These are phyloP conservation scores for Trichosporon faecale DNA, from an alignment of 1,284 basidiomycete genomes.

Conservation along the genomic window DNA sequence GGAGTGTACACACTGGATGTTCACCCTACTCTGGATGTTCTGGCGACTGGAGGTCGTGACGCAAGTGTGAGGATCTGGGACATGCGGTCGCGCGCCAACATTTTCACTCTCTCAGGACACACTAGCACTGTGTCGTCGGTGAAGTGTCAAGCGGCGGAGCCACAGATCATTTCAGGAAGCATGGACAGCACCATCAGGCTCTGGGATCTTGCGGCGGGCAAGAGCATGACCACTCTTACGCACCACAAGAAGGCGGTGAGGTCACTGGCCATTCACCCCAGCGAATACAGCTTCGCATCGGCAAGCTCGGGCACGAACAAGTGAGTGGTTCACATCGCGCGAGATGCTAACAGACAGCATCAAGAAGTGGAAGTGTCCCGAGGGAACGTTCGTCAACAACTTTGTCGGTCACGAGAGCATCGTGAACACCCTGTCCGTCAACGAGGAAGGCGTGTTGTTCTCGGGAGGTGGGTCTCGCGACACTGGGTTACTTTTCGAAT, in stretches of 20 bases:
- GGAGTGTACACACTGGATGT: constrained; percentile 86
- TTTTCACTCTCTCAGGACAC: constrained; percentile 89
- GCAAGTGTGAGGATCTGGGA: constrained; percentile 95
- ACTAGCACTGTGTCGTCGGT: constrained; percentile 92
- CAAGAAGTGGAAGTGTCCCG: constrained; percentile 99
- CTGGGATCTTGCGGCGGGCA: constrained; percentile 98
- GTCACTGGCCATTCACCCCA: constrained; percentile 87
- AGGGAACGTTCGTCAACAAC: constrained; percentile 91
- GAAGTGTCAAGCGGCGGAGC: constrained; percentile 91
- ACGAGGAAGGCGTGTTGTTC: constrained; percentile 93
- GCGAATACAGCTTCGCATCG: constrained; percentile 92
- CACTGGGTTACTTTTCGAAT: background rate
- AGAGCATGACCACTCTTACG: constrained; percentile 89
- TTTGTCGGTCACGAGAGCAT: constrained; percentile 95
- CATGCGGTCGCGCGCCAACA: constrained; percentile 95
- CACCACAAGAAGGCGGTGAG: constrained; percentile 99
- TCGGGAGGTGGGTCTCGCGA: constrained; percentile 69
- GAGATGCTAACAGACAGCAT: constrained; percentile 56
- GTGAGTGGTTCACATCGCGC: constrained; percentile 29
- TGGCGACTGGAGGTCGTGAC: constrained; percentile 92
- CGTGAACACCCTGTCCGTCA: constrained; percentile 92
- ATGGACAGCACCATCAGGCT: constrained; percentile 97
- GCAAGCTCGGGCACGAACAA: constrained; percentile 95
- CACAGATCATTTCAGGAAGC: constrained; percentile 93
- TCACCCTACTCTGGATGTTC: constrained; percentile 91